These are phyloP conservation scores for Fistulina hepatica DNA, from an alignment of 1,284 basidiomycete genomes.

Conservation along the genomic window DNA sequence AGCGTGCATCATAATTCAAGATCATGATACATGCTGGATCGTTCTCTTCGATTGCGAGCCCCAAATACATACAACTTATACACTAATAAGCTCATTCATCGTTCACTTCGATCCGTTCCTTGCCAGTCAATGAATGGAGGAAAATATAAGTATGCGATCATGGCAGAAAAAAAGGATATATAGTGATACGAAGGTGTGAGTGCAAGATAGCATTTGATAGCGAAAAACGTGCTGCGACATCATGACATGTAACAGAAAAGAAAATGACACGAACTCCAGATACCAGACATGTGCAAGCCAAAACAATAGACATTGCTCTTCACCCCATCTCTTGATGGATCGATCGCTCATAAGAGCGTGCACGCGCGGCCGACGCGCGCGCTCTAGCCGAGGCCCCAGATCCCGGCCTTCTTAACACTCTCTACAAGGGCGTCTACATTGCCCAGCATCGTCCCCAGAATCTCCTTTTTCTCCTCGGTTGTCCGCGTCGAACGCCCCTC, in stretches of 20 bases:
- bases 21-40: background rate
- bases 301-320: background rate
- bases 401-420: conserved; percentile 71
- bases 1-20: background rate
- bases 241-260: background rate
- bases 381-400: conserved; percentile 55
- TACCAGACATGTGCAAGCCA: background rate
- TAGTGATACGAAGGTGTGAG: background rate
- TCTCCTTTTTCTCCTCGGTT: conserved; percentile 77
- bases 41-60: background rate
- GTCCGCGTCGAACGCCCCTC: too few relatives aligned
- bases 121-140: background rate
- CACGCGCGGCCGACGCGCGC: background rate
- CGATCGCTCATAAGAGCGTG: background rate
- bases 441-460: conserved; percentile 70
- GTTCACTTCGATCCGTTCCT: background rate
- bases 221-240: background rate
- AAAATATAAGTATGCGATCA: background rate
- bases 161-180: background rate
- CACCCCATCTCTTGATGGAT: conserved; percentile 1
- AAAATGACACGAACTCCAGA: background rate
- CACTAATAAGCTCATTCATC: background rate
- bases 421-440: conserved; percentile 84
- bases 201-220: background rate
- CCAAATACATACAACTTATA: background rate